phyloP scores from a whole-genome alignment of 257 asterid genomes.

The Gentiana dahurica region DNA sequence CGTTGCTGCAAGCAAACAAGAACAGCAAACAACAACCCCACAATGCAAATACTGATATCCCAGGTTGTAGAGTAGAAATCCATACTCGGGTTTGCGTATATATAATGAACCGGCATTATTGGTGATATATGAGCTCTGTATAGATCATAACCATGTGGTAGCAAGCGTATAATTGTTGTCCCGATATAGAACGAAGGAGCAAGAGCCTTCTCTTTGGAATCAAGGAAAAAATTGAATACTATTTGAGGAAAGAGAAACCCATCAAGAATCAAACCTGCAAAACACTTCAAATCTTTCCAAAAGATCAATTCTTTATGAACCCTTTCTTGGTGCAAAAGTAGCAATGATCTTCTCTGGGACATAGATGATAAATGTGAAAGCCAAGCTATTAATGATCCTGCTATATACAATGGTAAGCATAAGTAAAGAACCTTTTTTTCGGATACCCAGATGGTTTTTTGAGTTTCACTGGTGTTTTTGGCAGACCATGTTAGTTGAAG shows the following conservation, averaged over 20 bases:
- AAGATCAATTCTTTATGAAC: conserved; percentile 20
- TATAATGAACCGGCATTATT: conserved; percentile 32
- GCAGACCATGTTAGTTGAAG: conserved; percentile 79
- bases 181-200: conserved; percentile 58
- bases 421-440: conserved; percentile 65
- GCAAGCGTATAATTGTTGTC: conserved; percentile 51
- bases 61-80: conserved; percentile 76
- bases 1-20: conserved; percentile 72
- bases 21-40: conserved; percentile 38
- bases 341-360: conserved; percentile 21
- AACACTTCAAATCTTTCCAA: conserved; percentile 69
- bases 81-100: conserved; percentile 72
- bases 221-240: conserved; percentile 49
- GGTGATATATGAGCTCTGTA: conserved; percentile 47
- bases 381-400: conserved; percentile 66
- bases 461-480: conserved; percentile 36
- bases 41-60: conserved; percentile 56
- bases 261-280: conserved; percentile 58
- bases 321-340: not conserved
- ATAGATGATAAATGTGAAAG: conserved; percentile 38
- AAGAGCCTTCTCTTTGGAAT: conserved; percentile 48
- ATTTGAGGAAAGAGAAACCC: conserved; percentile 82
- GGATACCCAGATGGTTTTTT: conserved; percentile 35
- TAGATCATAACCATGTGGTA: conserved; percentile 78
- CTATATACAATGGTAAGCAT: conserved; percentile 54